phyloP scores from a whole-genome alignment of 208 protist genomes.

The Crithidia brevicula region DNA sequence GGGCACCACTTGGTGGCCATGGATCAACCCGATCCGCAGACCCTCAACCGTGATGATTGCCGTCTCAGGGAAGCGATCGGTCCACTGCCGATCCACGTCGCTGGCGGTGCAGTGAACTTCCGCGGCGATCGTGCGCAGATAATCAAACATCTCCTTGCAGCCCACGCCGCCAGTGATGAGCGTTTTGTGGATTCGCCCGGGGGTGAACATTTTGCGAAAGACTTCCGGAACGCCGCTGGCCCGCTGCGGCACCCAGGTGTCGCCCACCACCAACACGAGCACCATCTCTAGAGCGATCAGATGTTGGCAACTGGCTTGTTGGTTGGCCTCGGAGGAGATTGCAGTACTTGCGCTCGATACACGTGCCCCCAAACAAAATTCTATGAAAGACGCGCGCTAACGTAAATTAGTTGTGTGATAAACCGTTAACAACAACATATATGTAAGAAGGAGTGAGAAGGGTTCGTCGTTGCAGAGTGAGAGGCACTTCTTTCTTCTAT shows the following conservation, averaged over 20 bases:
- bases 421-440: no score
- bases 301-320: no score
- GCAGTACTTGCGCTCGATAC: no score
- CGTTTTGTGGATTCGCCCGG: conserved; percentile 96
- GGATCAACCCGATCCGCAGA: conserved; percentile 97
- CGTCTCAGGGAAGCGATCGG: conserved; percentile 81
- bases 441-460: no score
- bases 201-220: conserved; percentile 96
- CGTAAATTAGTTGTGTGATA: no score
- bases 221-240: conserved; percentile 92
- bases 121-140: conserved; percentile 94
- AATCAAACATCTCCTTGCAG: conserved; percentile 94
- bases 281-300: no score
- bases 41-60: conserved; percentile 95
- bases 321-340: no score
- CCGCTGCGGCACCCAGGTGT: conserved; percentile 99
- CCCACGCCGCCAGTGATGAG: conserved; percentile 99
- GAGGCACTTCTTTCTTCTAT: no score
- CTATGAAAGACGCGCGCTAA: no score
- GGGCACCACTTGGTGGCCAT: conserved; percentile 98
- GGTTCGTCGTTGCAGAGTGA: no score
- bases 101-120: conserved; percentile 98
- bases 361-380: no score
- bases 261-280: conserved; percentile 98
- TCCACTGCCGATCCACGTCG: conserved; percentile 93